A percentile compares a stretch with the other conserved stretches of the same genome.
These are phyloP conservation scores for Rosa rugosa DNA, from an alignment of 306 rosid species.

Conservation along the genomic window DNA sequence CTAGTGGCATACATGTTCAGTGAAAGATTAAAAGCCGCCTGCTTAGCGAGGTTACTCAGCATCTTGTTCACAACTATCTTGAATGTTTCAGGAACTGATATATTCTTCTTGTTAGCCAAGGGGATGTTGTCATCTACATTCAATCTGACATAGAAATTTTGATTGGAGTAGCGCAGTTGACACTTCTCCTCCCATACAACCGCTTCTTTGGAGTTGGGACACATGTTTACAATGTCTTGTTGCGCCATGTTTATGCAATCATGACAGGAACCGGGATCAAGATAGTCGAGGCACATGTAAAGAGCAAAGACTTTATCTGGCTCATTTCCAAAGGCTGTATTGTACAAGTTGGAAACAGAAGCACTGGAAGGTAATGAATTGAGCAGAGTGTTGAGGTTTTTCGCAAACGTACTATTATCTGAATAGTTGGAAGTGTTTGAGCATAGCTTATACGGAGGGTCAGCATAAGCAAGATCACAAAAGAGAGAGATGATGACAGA, in stretches of 20 bases:
- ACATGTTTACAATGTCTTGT: slow-evolving; percentile 30
- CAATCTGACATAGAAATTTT: slow-evolving; percentile 43
- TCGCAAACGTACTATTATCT: slow-evolving; percentile 15
- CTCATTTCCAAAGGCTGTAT: slow-evolving; percentile 14
- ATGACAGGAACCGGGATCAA: neutral
- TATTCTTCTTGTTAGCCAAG: slow-evolving; percentile 18
- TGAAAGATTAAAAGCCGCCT: slow-evolving; percentile 39
- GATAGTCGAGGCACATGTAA: slow-evolving; percentile 27
- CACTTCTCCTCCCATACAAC: slow-evolving; percentile 55
- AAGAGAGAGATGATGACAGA: neutral
- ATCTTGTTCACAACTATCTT: slow-evolving; percentile 36
- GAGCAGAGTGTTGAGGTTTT: slow-evolving; percentile 22
- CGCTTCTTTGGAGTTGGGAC: slow-evolving; percentile 50
- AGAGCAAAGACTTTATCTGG: slow-evolving; percentile 13
- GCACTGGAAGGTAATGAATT: slow-evolving; percentile 9
- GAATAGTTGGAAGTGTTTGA: neutral
- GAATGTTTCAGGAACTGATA: slow-evolving; percentile 35
- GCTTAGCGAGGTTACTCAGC: slow-evolving; percentile 32
- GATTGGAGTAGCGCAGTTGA: slow-evolving; percentile 52
- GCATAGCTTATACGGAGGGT: slow-evolving; percentile 17
- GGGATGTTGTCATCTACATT: slow-evolving; percentile 32
- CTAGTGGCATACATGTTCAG: slow-evolving; percentile 44
- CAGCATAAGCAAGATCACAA: slow-evolving; percentile 11
- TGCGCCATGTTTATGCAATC: slow-evolving; percentile 34
- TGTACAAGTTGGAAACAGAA: slow-evolving; percentile 17